Evolutionary conservation across 192 early-diverging fungal genomes (phyloP).

Genomic region (Lobulomyces angularis): DNA sequence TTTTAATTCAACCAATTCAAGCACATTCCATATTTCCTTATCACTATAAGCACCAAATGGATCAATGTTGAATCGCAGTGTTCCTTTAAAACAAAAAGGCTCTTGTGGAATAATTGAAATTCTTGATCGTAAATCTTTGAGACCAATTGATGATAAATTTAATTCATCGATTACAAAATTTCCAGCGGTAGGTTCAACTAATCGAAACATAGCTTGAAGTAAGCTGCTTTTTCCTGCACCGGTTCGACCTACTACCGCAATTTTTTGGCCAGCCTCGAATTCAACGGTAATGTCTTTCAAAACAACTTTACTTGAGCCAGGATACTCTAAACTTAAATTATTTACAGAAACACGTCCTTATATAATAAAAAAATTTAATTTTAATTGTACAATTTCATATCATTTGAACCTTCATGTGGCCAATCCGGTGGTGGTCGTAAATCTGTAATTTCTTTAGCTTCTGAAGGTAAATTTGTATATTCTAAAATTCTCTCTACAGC

Average conservation of each 20-base stretch:
- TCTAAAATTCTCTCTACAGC: slow-evolving; percentile 18
- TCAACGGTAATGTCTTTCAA: slow-evolving; percentile 37
- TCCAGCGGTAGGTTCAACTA: slow-evolving; percentile 18
- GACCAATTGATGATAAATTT: slow-evolving; percentile 36
- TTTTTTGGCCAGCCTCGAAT: slow-evolving; percentile 42
- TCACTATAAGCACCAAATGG: slow-evolving; percentile 51
- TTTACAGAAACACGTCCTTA: no score
- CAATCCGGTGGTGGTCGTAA: slow-evolving; percentile 6
- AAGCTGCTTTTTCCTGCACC: slow-evolving; percentile 10
- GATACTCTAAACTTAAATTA: slow-evolving; percentile 30
- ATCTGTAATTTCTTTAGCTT: no score
- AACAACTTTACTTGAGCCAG: slow-evolving; percentile 20
- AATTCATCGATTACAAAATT: slow-evolving; percentile 57
- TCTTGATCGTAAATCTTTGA: slow-evolving; percentile 41
- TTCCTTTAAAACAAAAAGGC: slow-evolving; percentile 44
- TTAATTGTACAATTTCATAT: no score
- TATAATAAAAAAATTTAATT: no score
- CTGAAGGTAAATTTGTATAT: slow-evolving; percentile 18
- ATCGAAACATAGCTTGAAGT: slow-evolving; percentile 21
- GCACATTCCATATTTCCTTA: slow-evolving; percentile 49
- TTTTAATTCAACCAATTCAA: slow-evolving; percentile 48
- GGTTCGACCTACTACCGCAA: slow-evolving; percentile 47
- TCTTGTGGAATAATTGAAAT: slow-evolving; percentile 54
- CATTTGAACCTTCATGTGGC: slow-evolving; percentile 14
- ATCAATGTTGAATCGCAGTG: slow-evolving; percentile 68